phyloP scores from a whole-genome alignment of 306 rosid genomes.

The Fagus sylvatica region DNA sequence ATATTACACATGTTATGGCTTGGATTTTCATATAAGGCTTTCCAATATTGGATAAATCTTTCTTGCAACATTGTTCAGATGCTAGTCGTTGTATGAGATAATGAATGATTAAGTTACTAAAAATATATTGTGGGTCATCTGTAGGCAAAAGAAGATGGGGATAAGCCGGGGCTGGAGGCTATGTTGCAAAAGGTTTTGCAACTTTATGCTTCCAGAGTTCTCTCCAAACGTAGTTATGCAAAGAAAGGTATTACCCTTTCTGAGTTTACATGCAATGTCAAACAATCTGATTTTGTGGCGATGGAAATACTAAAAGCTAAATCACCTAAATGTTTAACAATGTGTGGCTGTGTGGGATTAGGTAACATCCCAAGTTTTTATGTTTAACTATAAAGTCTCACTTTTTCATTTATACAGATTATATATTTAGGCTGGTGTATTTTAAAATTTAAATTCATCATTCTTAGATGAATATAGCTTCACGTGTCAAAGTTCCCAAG shows the following conservation, averaged over 20 bases:
- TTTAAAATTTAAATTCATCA: neutral
- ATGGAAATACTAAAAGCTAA: neutral
- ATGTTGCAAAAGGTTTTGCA: slow-evolving; percentile 95
- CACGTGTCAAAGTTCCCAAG: neutral
- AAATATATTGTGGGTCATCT: slow-evolving; percentile 34
- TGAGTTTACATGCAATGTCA: slow-evolving; percentile 7
- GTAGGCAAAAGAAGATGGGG: slow-evolving; percentile 92
- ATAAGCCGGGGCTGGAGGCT: slow-evolving; percentile 96
- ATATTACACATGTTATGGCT: neutral
- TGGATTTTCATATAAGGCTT: slow-evolving; percentile 12
- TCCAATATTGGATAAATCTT: neutral
- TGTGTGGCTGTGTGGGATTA: neutral
- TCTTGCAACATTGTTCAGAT: slow-evolving; percentile 13
- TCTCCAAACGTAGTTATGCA: slow-evolving; percentile 80
- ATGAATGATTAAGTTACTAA: slow-evolving; percentile 6
- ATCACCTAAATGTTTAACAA: neutral
- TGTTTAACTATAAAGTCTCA: too few species aligned
- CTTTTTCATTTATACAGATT: neutral
- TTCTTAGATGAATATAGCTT: neutral
- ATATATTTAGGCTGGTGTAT: neutral
- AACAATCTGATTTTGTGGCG: slow-evolving; percentile 19
- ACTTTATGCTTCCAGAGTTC: slow-evolving; percentile 83
- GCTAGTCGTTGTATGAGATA: slow-evolving; percentile 8
- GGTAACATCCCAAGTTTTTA: neutral
- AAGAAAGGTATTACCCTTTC: slow-evolving; percentile 54